Percentiles rank a stretch among this genome's conserved stretches.
These are phyloP conservation scores for Schwanniomyces pseudopolymorphus DNA, from an alignment of 805 yeast genomes.

Conservation along the genomic window DNA sequence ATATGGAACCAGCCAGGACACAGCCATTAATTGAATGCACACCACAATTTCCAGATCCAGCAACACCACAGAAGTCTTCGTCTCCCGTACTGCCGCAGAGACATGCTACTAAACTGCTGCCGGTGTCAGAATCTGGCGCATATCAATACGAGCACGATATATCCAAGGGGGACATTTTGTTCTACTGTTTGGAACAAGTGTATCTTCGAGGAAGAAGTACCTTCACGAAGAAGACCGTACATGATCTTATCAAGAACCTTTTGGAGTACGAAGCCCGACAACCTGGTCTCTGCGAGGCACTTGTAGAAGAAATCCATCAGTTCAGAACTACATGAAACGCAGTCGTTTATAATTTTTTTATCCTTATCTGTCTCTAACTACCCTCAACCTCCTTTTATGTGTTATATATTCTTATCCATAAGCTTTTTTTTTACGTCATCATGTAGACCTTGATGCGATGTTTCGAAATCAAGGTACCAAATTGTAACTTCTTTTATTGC, in stretches of 20 bases:
- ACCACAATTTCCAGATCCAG: background rate
- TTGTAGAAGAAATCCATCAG: constrained; percentile 56
- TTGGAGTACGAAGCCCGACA: constrained; percentile 47
- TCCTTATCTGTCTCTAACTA: background rate
- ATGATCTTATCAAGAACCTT: constrained; percentile 40
- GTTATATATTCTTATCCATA: background rate
- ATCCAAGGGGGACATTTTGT: constrained; percentile 37
- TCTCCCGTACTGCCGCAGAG: background rate
- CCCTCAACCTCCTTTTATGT: background rate
- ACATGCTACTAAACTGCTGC: background rate
- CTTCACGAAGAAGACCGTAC: constrained; percentile 48
- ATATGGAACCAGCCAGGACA: background rate
- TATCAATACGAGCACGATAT: constrained; percentile 1
- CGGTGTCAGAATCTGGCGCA: background rate
- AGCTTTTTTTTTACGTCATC: no score
- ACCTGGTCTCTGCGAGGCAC: constrained; percentile 67
- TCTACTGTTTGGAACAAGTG: constrained; percentile 48
- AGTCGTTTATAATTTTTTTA: background rate
- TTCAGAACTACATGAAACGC: background rate
- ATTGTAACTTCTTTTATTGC: background rate
- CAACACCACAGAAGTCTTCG: background rate
- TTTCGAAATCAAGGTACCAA: no score
- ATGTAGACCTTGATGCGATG: background rate
- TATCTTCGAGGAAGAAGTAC: constrained; percentile 31
- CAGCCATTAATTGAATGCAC: background rate